A percentile compares a stretch with the other conserved stretches of the same genome.
Evolutionary conservation across 164 flowering plant genomes (phyloP).

Genomic region (Aristolochia californica): DNA sequence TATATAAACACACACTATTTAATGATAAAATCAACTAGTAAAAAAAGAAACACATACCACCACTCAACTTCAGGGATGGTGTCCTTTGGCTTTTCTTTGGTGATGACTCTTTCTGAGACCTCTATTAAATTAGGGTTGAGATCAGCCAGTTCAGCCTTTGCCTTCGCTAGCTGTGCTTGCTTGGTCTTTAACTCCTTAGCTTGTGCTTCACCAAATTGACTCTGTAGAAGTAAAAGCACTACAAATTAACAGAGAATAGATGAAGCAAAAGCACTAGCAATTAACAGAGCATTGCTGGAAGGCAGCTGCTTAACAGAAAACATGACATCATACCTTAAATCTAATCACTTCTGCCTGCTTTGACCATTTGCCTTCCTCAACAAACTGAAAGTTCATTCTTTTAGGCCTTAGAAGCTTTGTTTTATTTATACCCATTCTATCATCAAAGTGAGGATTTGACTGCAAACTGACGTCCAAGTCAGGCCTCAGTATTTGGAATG

Average conservation of each 20-base stretch:
- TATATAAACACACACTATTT: too few species aligned
- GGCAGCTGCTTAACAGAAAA: not conserved
- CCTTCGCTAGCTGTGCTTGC: slow-evolving; percentile 87
- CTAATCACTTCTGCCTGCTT: slow-evolving; percentile 78
- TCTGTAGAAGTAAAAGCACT: slow-evolving; percentile 21
- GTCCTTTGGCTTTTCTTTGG: slow-evolving; percentile 81
- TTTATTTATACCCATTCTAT: slow-evolving; percentile 78
- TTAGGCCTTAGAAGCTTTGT: slow-evolving; percentile 81
- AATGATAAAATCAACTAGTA: too few species aligned
- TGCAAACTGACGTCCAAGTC: slow-evolving; percentile 83
- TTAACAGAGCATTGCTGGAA: not conserved
- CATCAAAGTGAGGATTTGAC: slow-evolving; percentile 79
- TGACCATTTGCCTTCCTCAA: slow-evolving; percentile 98
- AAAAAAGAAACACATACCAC: slow-evolving; percentile 50
- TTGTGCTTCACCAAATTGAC: slow-evolving; percentile 96
- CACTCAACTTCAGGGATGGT: slow-evolving; percentile 86
- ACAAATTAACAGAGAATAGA: not conserved
- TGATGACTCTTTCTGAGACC: slow-evolving; percentile 70
- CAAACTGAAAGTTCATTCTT: slow-evolving; percentile 85
- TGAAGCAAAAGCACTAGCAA: not conserved
- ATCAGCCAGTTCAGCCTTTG: slow-evolving; percentile 68
- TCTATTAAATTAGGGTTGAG: slow-evolving; percentile 96
- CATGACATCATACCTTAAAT: slow-evolving; percentile 49
- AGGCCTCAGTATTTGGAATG: slow-evolving; percentile 90
- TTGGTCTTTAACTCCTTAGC: slow-evolving; percentile 86